A percentile compares a stretch with the other conserved stretches of the same genome.
These are phyloP conservation scores for Tolypocladium sp. DNA, from an alignment of 2,329 filamentous ascomycete species.

Conservation along the genomic window DNA sequence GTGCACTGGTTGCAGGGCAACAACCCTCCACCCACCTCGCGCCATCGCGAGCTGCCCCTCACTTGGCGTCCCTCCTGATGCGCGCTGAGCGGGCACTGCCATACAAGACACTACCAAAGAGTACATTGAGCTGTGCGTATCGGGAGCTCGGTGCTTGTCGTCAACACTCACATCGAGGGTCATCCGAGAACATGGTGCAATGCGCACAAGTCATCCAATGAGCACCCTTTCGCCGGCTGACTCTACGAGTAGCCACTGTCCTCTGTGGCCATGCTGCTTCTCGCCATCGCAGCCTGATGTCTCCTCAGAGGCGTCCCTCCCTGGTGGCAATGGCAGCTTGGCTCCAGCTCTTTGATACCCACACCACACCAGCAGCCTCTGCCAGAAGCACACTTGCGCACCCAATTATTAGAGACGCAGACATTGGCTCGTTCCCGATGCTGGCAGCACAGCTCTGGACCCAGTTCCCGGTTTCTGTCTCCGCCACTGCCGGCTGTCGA, in stretches of 20 bases:
- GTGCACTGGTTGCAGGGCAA: conserved; percentile 6
- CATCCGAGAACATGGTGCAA: neutral
- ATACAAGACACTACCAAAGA: neutral
- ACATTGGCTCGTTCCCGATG: too few species aligned
- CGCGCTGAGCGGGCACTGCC: neutral
- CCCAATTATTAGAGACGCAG: too few species aligned
- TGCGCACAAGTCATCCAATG: too few species aligned
- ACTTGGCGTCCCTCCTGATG: neutral
- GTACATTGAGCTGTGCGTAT: neutral
- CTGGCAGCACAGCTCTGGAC: too few species aligned
- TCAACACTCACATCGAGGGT: neutral
- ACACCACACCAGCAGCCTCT: too few species aligned
- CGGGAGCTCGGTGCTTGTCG: neutral
- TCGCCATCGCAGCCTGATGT: neutral
- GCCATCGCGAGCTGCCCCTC: neutral
- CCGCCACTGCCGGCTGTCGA: neutral
- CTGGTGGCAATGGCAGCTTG: too few species aligned
- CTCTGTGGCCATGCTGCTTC: neutral
- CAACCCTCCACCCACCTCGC: conserved; percentile 5
- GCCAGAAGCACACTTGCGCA: too few species aligned
- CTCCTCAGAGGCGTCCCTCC: too few species aligned
- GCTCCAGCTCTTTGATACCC: too few species aligned
- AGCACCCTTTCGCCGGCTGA: neutral
- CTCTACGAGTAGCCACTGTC: neutral
- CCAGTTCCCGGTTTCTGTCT: too few species aligned